phyloP scores from a whole-genome alignment of 306 rosid genomes.

The Vigna reflexopilosa region DNA sequence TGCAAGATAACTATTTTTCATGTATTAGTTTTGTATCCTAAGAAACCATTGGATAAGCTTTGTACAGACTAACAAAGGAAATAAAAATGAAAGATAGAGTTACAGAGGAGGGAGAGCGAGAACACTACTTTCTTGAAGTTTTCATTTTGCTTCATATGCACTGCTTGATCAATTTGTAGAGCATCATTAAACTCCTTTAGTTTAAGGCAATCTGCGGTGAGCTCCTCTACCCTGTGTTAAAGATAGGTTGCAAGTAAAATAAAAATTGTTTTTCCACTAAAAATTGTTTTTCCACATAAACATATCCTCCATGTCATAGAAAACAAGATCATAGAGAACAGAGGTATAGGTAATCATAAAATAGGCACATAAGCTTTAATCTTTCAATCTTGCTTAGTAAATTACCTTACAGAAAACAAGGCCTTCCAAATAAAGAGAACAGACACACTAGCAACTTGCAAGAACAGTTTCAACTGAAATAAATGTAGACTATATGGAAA shows the following conservation, averaged over 20 bases:
- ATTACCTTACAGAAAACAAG: constrained; percentile 28
- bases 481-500: constrained; percentile 13
- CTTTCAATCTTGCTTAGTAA: constrained; percentile 13
- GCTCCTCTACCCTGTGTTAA: constrained; percentile 79
- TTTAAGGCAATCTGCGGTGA: constrained; percentile 60
- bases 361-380: constrained; percentile 16
- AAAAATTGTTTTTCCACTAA: constrained; percentile 1
- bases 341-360: constrained; percentile 2
- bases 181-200: constrained; percentile 63
- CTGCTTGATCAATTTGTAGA: constrained; percentile 62
- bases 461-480: constrained; percentile 16
- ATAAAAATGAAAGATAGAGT: not conserved
- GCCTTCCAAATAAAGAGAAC: constrained; percentile 4
- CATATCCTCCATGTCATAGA: constrained; percentile 4
- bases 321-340: constrained; percentile 6
- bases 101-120: not conserved
- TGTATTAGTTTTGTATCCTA: constrained; percentile 18
- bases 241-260: constrained; percentile 48
- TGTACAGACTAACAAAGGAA: constrained; percentile 17
- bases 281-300: constrained; percentile 22
- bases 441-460: constrained; percentile 8
- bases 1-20: constrained; percentile 16
- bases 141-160: constrained; percentile 63
- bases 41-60: constrained; percentile 36
- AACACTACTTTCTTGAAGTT: constrained; percentile 69